Evolutionary conservation across 805 yeast genomes (phyloP), one percentile per base, ranked within the genome.

Genomic region (Hyphopichia homilentoma): DNA sequence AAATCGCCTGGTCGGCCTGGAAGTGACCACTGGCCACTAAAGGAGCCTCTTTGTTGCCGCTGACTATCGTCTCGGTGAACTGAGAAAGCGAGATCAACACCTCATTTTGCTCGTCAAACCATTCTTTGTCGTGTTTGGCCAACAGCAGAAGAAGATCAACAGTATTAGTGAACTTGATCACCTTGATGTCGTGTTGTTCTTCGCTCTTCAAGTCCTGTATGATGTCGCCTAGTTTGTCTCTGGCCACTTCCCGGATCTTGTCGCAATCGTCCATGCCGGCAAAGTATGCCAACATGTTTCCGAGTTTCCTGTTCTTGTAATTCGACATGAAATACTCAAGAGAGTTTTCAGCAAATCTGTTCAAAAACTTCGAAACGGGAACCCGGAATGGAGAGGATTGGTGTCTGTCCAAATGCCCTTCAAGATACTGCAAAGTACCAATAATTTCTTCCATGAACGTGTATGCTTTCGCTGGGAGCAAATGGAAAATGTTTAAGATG

Each of bases 401-500:
- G 41, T 84, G 86, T 15, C 96, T 79, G 35, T 96, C 82, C 46
- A 93, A 65, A 39, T 81, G 82, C 3, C 82, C 78, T 57, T 93
- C 98, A 48, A 93, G 63, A 36, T 77, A 79, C 42, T 82, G 75
- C 36, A 93, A 71, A 4, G 90, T 81, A 33, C 71, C 73, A 47
- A 93, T 73, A 35, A 93, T 71, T 46, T 88, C 96, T 32, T 86
- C 90, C 79, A 94, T 78, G 48, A 87, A 93, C 13, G 90, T 82
- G 57, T 79, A 84, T 0, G 98, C 98, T 41, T 86, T 84, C 2
- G 95, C 79, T 0, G 99, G 99, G 20, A 93, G 62, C 41, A 88
- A 65, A 51, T 94, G 96, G 65, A 90, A 93, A 25, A 93, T 84
- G 45, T 90, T 87, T 47, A 93, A 68, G 35, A 93, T 86, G 0